phyloP scores from a whole-genome alignment of 257 asterid species.

The Nyctanthes arbortristis region DNA sequence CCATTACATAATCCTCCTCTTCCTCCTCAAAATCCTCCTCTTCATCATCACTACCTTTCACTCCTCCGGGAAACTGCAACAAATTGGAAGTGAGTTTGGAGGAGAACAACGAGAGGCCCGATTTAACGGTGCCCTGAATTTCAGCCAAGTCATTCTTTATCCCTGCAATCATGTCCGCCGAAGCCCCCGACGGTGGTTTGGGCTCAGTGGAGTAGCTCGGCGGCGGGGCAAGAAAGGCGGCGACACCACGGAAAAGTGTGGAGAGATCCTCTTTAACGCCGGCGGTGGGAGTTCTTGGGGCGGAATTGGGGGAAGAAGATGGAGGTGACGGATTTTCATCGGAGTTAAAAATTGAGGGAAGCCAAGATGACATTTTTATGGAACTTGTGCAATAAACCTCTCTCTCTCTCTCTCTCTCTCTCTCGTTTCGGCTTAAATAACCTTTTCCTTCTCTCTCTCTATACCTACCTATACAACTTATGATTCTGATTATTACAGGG shows the following conservation, averaged over 20 bases:
- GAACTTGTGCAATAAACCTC: background rate
- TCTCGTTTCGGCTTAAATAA: background rate
- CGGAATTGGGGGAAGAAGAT: conserved; percentile 28
- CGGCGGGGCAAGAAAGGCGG: conserved; percentile 64
- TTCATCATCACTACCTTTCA: conserved; percentile 24
- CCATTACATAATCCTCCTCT: conserved; percentile 39
- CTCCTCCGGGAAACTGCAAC: conserved; percentile 37
- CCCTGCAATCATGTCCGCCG: conserved; percentile 50
- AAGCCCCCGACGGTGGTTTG: conserved; percentile 15
- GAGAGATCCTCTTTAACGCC: conserved; percentile 50
- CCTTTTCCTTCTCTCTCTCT: no score
- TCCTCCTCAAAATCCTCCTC: conserved; percentile 36
- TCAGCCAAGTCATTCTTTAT: conserved; percentile 71
- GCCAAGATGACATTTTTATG: conserved; percentile 66
- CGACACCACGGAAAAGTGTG: conserved; percentile 63
- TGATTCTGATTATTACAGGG: no score
- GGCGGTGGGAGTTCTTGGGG: conserved; percentile 30
- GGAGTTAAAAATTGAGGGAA: conserved; percentile 54
- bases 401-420: conserved; percentile 2
- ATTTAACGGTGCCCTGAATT: conserved; percentile 66
- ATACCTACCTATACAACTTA: no score
- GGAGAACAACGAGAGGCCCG: conserved; percentile 55
- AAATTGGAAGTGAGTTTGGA: conserved; percentile 61
- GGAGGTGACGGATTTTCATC: conserved; percentile 30
- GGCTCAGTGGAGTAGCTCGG: conserved; percentile 28